Evolutionary conservation across 352 stramenopile genomes (phyloP).

Genomic region (Phytopythium kandeliae): DNA sequence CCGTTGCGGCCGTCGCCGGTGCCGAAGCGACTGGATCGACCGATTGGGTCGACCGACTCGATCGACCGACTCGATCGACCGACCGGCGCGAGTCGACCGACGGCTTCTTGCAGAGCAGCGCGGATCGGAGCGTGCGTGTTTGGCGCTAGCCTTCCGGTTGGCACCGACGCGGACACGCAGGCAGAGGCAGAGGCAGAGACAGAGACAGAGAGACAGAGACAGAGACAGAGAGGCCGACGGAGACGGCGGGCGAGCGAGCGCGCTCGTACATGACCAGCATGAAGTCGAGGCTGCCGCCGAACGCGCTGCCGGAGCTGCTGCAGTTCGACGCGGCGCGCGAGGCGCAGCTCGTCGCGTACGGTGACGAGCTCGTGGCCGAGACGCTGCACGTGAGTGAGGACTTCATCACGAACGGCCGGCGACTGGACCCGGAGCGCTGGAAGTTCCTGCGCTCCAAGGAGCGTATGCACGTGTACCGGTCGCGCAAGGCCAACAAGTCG

Average conservation of each 20-base stretch:
- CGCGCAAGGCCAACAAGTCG: conserved; percentile 16
- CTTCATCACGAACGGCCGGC: conserved; percentile 22
- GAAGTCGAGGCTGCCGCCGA: conserved; percentile 18
- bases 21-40: too few relatives aligned
- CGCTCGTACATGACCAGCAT: conserved; percentile 4
- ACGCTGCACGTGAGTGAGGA: conserved; percentile 21
- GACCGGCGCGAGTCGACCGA: too few relatives aligned
- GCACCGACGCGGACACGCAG: too few relatives aligned
- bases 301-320: conserved; percentile 19
- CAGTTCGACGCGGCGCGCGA: conserved; percentile 12
- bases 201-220: background rate
- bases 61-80: too few relatives aligned
- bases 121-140: too few relatives aligned
- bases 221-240: background rate
- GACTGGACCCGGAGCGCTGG: conserved; percentile 23
- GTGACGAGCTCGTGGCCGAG: conserved; percentile 24
- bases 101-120: too few relatives aligned
- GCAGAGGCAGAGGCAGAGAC: too few relatives aligned
- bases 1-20: too few relatives aligned
- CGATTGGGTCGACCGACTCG: too few relatives aligned
- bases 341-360: conserved; percentile 17
- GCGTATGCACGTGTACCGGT: conserved; percentile 26
- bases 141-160: too few relatives aligned
- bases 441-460: conserved; percentile 27
- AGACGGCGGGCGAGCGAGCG: background rate